Base-by-base conservation (phyloP, 192 early-diverging fungal genomes). In the Backusella tarrabulga region DNA sequence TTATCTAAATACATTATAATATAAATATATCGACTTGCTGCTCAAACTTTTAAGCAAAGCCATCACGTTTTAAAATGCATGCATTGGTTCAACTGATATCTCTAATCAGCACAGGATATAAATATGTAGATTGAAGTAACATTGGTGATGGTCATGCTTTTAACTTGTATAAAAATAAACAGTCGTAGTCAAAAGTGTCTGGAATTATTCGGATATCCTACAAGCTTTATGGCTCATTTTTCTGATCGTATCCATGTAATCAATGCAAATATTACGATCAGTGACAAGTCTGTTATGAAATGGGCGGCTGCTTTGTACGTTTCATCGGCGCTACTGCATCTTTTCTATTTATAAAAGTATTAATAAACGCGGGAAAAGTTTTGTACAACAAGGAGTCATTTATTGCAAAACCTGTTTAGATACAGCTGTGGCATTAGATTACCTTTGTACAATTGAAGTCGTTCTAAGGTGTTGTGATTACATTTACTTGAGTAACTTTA, bases 341-440 rank as follows among this genome's bases (percentile, higher is more conserved):
- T 26, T 29, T 63, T 63, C 56, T 29, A 63, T 63, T 63, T 63
- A 63, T 63, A 63, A 63, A 63, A 63, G 23, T 63, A 63, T 63
- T 63, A 63, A 63, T 63, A 63, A 63, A 63, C 56, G 56, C 56
- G 56, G 56, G 56, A 63, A 63, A 63, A 63, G 2, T 14, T 29
- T 63, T 63, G 56, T 63, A 63, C 56, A 23, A 63, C 56, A 23
- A 9, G 9, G 8, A 56, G 21, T 21, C 17, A 52, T 52, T 52
- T 52, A 50, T 19, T 52, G 50, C 19, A 56, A 56, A 56, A 23
- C 26, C 11, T 63, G 9, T 29, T 63, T 63, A 17, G 19, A 11
- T 56, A 23, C 56, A 29, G 56, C 26, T 2, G 23, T 4, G 26
- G 26, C 56, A 63, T 63, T 12, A 8, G 9, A 4, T 63, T 56